Conservation (phyloP, 805 yeast species). For the Debaryomyces hansenii region DNA sequence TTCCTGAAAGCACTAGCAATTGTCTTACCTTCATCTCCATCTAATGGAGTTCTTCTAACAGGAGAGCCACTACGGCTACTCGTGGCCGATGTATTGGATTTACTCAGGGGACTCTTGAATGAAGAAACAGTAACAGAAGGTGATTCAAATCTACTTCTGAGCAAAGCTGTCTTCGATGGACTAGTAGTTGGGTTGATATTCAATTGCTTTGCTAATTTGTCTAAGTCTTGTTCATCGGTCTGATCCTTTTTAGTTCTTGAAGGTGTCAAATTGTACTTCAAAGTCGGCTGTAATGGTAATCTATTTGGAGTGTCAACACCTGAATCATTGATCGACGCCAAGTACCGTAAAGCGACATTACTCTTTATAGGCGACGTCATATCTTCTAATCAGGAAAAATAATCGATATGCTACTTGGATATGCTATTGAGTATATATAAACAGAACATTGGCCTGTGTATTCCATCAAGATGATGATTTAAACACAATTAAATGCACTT, state of each 20-base stretch:
- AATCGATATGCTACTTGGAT: neutral
- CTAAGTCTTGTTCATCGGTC: conserved; percentile 31
- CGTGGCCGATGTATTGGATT: conserved; percentile 15
- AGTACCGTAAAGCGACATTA: conserved; percentile 35
- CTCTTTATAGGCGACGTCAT: conserved; percentile 21
- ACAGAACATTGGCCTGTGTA: no score
- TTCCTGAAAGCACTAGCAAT: neutral
- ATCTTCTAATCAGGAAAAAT: neutral
- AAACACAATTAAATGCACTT: neutral
- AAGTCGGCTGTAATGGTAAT: conserved; percentile 31
- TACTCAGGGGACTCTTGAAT: conserved; percentile 33
- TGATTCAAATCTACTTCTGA: conserved; percentile 36
- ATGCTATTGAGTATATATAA: no score
- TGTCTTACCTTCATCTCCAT: neutral
- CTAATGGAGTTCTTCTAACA: conserved; percentile 7
- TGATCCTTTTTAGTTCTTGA: conserved; percentile 8
- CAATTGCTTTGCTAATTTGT: conserved; percentile 38
- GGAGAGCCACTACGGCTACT: conserved; percentile 19
- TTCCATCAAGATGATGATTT: no score
- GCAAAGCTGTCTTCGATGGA: conserved; percentile 25
- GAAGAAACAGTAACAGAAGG: conserved; percentile 45
- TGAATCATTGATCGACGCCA: conserved; percentile 30
- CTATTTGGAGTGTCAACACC: conserved; percentile 19
- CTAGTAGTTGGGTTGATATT: conserved; percentile 26
- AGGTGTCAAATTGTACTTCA: conserved; percentile 21